phyloP scores from a whole-genome alignment of 345 rosid genomes.

The Ricinus communis region DNA sequence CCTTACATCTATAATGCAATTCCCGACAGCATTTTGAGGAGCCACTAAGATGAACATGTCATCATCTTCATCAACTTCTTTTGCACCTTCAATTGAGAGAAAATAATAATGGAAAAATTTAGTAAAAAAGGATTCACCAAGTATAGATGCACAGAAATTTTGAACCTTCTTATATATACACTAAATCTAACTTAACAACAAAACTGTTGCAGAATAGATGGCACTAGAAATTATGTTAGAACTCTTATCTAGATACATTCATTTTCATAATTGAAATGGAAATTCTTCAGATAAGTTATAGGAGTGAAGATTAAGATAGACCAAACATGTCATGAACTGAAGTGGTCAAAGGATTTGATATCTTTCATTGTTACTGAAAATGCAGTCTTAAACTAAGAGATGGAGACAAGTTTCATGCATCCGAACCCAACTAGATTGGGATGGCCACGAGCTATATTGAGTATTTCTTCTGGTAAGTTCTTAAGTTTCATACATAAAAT shows the following conservation, averaged over 20 bases:
- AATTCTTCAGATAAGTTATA: background rate
- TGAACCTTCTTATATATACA: background rate
- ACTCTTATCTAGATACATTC: background rate
- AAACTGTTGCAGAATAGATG: background rate
- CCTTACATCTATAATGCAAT: conserved; percentile 87
- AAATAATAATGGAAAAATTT: background rate
- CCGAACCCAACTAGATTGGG: background rate
- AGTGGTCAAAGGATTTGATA: background rate
- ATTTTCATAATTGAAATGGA: background rate
- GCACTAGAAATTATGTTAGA: background rate
- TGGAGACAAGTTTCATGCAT: too few species aligned
- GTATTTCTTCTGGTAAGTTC: background rate
- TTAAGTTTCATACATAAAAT: background rate
- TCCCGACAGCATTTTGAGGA: conserved; percentile 97
- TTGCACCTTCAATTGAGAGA: conserved; percentile 50
- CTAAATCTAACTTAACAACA: background rate
- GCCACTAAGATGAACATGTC: conserved; percentile 88
- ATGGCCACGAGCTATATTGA: too few species aligned
- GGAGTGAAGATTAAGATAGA: background rate
- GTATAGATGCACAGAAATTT: background rate
- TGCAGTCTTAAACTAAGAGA: too few species aligned
- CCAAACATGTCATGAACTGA: background rate
- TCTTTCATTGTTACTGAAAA: background rate
- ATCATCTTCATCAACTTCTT: conserved; percentile 83
- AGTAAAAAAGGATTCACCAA: background rate